These are phyloP conservation scores for Wickerhamomyces bovis DNA, from an alignment of 805 yeast species.

Conservation along the genomic window DNA sequence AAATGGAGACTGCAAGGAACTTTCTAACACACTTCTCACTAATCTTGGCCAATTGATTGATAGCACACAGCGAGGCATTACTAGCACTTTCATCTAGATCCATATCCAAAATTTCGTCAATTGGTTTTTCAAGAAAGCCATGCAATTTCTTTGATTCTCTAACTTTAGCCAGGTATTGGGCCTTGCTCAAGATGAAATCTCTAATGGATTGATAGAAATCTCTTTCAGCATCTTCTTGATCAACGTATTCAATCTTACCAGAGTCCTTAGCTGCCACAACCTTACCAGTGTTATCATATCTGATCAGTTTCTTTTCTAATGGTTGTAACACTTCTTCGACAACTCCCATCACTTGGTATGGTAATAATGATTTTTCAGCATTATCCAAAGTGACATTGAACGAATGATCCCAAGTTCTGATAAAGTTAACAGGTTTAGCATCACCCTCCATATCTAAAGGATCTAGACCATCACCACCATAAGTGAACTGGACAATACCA, in stretches of 20 bases:
- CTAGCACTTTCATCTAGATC: constrained; percentile 34
- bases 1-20: constrained; percentile 71
- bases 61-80: constrained; percentile 37
- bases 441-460: constrained; percentile 99
- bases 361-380: constrained; percentile 51
- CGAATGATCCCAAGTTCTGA: constrained; percentile 93
- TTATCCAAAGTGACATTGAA: constrained; percentile 60
- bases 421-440: constrained; percentile 91
- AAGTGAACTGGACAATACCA: constrained; percentile 95
- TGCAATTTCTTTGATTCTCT: constrained; percentile 50
- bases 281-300: constrained; percentile 72
- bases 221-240: constrained; percentile 83
- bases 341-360: constrained; percentile 57
- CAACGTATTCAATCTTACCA: constrained; percentile 59
- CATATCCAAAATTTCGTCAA: constrained; percentile 36
- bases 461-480: constrained; percentile 98
- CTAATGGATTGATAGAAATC: constrained; percentile 74
- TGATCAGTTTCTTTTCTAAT: constrained; percentile 48
- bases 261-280: constrained; percentile 37
- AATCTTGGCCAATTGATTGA: constrained; percentile 62
- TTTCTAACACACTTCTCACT: constrained; percentile 51
- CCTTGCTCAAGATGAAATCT: constrained; percentile 53
- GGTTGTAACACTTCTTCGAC: constrained; percentile 56
- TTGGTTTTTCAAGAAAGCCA: constrained; percentile 37
- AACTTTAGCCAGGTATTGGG: constrained; percentile 46